phyloP scores from a whole-genome alignment of 495 filamentous ascomycete species.

The Penicillium simplicissimum region DNA sequence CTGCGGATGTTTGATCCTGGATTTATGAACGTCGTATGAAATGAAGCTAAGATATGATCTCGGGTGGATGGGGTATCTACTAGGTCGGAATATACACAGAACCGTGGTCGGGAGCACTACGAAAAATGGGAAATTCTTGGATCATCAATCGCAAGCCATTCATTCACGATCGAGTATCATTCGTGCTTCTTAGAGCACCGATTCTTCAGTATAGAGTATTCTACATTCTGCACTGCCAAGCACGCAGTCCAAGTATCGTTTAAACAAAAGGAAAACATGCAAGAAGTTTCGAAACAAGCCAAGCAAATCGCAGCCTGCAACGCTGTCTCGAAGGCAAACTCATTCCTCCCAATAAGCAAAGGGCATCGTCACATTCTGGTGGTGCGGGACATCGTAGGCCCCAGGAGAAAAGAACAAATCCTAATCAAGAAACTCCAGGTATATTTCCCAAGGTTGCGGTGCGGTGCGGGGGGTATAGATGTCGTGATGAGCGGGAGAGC shows the following conservation, averaged over 20 bases:
- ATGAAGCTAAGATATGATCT: not conserved
- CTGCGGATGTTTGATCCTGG: not conserved
- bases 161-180: not conserved
- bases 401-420: slow-evolving; percentile 3
- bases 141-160: not conserved
- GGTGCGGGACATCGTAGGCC: not conserved
- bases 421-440: slow-evolving; percentile 14
- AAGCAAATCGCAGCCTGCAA: not conserved
- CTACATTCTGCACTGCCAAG: slow-evolving; percentile 6
- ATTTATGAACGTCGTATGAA: not conserved
- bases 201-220: slow-evolving; percentile 6
- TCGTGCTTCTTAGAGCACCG: not conserved
- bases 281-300: not conserved
- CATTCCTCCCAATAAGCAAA: not conserved
- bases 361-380: no score
- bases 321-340: not conserved
- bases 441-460: slow-evolving; percentile 11
- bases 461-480: slow-evolving; percentile 6
- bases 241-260: not conserved
- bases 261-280: not conserved
- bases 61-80: not conserved
- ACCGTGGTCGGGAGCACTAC: not conserved
- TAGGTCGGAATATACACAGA: no score
- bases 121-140: not conserved
- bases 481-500: slow-evolving; percentile 3